Evolutionary conservation across 345 rosid species (phyloP), one percentile per base, ranked within the genome.

Genomic region (Durio zibethinus): DNA sequence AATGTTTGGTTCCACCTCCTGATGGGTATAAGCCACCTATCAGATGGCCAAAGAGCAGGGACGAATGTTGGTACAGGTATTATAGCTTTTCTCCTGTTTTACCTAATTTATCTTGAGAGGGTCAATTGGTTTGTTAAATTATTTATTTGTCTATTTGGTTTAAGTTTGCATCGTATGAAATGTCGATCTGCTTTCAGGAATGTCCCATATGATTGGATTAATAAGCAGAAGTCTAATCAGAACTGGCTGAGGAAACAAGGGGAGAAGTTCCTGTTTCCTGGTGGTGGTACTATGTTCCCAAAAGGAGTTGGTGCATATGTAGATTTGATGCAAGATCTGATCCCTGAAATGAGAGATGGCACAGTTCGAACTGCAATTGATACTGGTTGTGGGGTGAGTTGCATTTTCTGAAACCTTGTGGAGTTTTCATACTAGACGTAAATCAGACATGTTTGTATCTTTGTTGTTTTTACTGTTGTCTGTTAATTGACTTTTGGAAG

Each of bases 281-380:
- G 99, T 64, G 99, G 99, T 0, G 99, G 99, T 79, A 96, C 99
- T 11, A 96, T 96, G 99, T 96, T 96, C 86, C 98, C 99, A 2
- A 81, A 69, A 65, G 99, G 99, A 81, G 99, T 96, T 78, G 80
- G 97, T 77, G 97, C 94, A 20, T 96, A 96, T 75, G 99, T 96
- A 35, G 97, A 96, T 85, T 79, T 87, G 86, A 96, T 93, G 99
- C 90, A 86, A 85, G 95, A 91, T 80, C 86, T 96, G 85, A 93
- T 96, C 83, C 98, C 99, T 35, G 98, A 87, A 83, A 92, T 96
- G 94, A 89, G 89, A 76, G 97, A 92, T 38, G 99, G 99, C 40
- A 89, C 95, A 35, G 80, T 96, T 42, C 90, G 99, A 50, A 92
- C 97, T 7, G 98, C 99, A 52, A 90, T 96, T 76, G 99, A 96